A percentile compares a stretch with the other conserved stretches of the same genome.
Conservation (phyloP, 345 rosid species). For the Populus euphratica region DNA sequence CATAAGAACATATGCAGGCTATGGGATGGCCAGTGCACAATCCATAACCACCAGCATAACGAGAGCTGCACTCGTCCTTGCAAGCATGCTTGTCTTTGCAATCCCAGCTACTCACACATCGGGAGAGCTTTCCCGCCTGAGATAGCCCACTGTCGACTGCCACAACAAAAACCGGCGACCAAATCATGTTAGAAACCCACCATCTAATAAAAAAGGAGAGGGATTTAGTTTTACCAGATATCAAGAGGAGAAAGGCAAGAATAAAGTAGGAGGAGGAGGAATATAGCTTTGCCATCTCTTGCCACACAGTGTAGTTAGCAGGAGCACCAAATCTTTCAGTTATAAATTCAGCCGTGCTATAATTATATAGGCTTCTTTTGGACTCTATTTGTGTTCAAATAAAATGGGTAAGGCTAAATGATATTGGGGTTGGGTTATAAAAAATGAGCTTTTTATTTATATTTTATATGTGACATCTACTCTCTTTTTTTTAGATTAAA, state of each 20-base stretch:
- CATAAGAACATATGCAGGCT: slow-evolving; percentile 10
- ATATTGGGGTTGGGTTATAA: no score
- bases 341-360: neutral
- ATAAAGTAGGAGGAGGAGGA: neutral
- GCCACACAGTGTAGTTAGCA: neutral
- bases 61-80: slow-evolving; percentile 5
- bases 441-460: no score
- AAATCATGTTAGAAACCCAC: neutral
- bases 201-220: no score
- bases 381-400: neutral
- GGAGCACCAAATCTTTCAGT: neutral
- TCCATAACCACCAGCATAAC: neutral
- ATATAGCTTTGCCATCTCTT: slow-evolving; percentile 6
- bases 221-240: neutral
- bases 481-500: no score
- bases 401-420: neutral
- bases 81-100: neutral
- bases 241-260: slow-evolving; percentile 1
- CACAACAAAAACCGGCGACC: neutral
- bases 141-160: slow-evolving; percentile 5
- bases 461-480: no score
- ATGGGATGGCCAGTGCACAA: slow-evolving; percentile 2
- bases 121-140: neutral
- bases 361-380: neutral
- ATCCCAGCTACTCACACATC: slow-evolving; percentile 1